These are phyloP conservation scores for Sporothrix mexicana DNA, from an alignment of 2,329 filamentous ascomycete genomes.

Conservation along the genomic window DNA sequence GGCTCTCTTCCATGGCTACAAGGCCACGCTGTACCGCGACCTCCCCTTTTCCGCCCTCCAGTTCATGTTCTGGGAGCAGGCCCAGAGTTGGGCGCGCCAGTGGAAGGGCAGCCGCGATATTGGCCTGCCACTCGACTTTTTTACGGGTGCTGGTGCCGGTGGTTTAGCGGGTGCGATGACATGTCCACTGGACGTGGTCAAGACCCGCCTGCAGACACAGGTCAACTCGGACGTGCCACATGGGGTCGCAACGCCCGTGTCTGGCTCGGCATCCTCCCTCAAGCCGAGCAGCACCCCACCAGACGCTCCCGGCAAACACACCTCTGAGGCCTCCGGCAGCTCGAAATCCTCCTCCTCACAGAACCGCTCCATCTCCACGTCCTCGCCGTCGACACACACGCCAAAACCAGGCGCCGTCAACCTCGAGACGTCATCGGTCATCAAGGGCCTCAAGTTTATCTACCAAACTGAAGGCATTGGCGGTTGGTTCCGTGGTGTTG, in stretches of 20 bases:
- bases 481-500: slow-evolving; percentile 94
- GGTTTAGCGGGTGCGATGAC: slow-evolving; percentile 93
- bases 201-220: slow-evolving; percentile 95
- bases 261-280: slow-evolving; percentile 28
- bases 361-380: slow-evolving; percentile 82
- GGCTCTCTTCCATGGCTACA: slow-evolving; percentile 95
- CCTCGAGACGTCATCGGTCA: slow-evolving; percentile 87
- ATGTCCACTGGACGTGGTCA: slow-evolving; percentile 95
- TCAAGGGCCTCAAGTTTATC: slow-evolving; percentile 82
- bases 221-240: slow-evolving; percentile 54
- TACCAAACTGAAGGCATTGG: slow-evolving; percentile 86
- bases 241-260: not conserved
- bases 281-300: slow-evolving; percentile 31
- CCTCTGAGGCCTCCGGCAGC: slow-evolving; percentile 34
- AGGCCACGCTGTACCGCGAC: slow-evolving; percentile 91
- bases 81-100: slow-evolving; percentile 77
- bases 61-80: slow-evolving; percentile 98
- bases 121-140: slow-evolving; percentile 80
- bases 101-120: slow-evolving; percentile 84
- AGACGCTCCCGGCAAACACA: slow-evolving; percentile 34
- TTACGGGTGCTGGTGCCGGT: slow-evolving; percentile 88
- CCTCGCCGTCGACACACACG: slow-evolving; percentile 83
- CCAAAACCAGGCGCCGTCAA: slow-evolving; percentile 77
- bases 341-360: slow-evolving; percentile 46
- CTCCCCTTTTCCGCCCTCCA: slow-evolving; percentile 95